phyloP scores from a whole-genome alignment of 352 stramenopile species.

The Phytophthora macrochlamydospora region DNA sequence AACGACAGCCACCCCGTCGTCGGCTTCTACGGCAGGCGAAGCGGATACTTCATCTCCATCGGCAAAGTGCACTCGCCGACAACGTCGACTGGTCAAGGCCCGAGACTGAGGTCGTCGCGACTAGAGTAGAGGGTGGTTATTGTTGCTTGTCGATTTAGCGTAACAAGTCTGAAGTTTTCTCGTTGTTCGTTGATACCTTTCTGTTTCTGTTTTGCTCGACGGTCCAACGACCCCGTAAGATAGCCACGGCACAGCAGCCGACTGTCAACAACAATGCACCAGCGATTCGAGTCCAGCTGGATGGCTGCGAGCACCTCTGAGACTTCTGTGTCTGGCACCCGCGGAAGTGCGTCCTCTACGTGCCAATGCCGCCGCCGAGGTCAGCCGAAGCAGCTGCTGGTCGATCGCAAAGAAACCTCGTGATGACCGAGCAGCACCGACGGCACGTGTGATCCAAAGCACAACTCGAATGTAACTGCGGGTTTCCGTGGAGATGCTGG shows the following conservation, averaged over 20 bases:
- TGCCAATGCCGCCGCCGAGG: not conserved
- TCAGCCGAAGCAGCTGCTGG: no score
- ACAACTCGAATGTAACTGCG: no score
- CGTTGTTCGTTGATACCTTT: no score
- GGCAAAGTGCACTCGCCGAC: conserved; percentile 26
- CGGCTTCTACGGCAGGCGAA: conserved; percentile 6
- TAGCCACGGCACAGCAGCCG: conserved; percentile 1
- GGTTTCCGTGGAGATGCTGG: no score
- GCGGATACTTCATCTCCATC: conserved; percentile 1
- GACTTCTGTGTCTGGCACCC: not conserved
- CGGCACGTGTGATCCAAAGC: not conserved
- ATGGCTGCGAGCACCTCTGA: not conserved
- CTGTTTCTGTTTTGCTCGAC: no score
- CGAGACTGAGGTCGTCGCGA: not conserved
- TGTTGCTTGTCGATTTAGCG: not conserved
- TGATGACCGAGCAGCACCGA: not conserved
- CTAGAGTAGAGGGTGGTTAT: not conserved
- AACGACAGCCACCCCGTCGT: conserved; percentile 1
- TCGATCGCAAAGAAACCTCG: not conserved
- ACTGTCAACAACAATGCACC: not conserved
- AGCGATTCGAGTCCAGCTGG: conserved; percentile 15
- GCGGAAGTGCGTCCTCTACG: conserved; percentile 7
- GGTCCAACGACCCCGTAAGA: not conserved
- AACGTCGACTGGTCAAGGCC: conserved; percentile 4
- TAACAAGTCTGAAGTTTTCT: no score